phyloP scores from a whole-genome alignment of 1,139 yeast species.

The Sporopachydermia cereana region DNA sequence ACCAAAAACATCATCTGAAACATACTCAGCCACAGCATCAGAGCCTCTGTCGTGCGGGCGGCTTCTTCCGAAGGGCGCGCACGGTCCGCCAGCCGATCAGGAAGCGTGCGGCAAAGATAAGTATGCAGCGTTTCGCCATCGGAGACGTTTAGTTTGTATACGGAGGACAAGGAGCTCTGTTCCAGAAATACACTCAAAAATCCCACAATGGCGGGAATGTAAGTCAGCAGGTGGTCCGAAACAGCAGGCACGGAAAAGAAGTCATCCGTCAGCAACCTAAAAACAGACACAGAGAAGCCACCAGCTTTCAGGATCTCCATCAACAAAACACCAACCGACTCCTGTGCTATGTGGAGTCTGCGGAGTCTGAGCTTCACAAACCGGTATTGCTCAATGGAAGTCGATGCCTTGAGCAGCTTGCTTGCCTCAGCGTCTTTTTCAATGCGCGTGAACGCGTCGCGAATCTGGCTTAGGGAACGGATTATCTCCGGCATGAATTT shows the following conservation, averaged over 20 bases:
- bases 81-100: neutral
- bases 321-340: neutral
- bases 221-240: neutral
- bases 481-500: neutral
- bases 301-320: neutral
- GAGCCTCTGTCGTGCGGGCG: neutral
- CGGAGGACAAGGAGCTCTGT: neutral
- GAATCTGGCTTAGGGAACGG: neutral
- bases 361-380: neutral
- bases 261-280: neutral
- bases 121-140: constrained; percentile 5
- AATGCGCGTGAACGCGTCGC: neutral
- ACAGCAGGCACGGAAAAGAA: neutral
- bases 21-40: neutral
- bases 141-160: neutral
- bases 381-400: neutral
- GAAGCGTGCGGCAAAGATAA: neutral
- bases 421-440: constrained; percentile 4
- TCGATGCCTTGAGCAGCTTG: neutral
- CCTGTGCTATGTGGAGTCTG: neutral
- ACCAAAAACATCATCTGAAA: constrained; percentile 1
- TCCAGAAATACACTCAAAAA: neutral
- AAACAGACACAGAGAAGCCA: neutral
- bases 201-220: neutral
- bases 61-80: neutral